A percentile compares a stretch with the other conserved stretches of the same genome.
These are phyloP conservation scores for Neurospora tetraspora DNA, from an alignment of 495 filamentous ascomycete species.

Conservation along the genomic window DNA sequence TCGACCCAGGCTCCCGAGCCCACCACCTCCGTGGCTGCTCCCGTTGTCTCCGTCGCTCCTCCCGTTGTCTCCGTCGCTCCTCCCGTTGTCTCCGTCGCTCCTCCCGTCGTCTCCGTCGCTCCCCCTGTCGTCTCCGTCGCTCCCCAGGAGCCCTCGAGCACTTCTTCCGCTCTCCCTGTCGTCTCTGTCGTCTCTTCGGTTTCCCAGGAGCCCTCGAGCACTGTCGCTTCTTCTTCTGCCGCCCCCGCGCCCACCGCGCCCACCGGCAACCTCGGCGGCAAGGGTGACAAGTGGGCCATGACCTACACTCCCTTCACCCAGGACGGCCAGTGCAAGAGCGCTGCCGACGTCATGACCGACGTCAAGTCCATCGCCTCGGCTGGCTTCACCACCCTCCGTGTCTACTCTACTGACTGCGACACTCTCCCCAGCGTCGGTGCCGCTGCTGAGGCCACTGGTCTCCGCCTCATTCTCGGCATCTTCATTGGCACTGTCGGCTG, in stretches of 20 bases:
- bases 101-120: background rate
- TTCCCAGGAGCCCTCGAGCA: conserved; percentile 10
- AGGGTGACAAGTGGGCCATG: conserved; percentile 67
- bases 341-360: conserved; percentile 49
- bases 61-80: conserved; percentile 4
- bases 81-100: background rate
- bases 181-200: background rate
- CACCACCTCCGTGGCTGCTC: conserved; percentile 16
- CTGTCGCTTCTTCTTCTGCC: conserved; percentile 8
- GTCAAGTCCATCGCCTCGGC: conserved; percentile 56
- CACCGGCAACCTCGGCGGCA: conserved; percentile 27
- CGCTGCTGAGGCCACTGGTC: conserved; percentile 47
- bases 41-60: background rate
- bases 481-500: conserved; percentile 61
- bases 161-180: conserved; percentile 4
- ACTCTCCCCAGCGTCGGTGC: conserved; percentile 63
- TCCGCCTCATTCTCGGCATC: conserved; percentile 78
- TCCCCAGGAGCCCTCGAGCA: conserved; percentile 8
- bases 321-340: conserved; percentile 56
- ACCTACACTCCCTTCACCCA: conserved; percentile 80
- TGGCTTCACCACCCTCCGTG: conserved; percentile 73
- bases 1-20: background rate
- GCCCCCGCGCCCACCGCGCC: conserved; percentile 13
- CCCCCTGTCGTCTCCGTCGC: background rate
- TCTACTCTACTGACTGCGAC: conserved; percentile 89